Evolutionary conservation across 164 flowering plant species (phyloP).

Genomic region (Buxus sempervirens): DNA sequence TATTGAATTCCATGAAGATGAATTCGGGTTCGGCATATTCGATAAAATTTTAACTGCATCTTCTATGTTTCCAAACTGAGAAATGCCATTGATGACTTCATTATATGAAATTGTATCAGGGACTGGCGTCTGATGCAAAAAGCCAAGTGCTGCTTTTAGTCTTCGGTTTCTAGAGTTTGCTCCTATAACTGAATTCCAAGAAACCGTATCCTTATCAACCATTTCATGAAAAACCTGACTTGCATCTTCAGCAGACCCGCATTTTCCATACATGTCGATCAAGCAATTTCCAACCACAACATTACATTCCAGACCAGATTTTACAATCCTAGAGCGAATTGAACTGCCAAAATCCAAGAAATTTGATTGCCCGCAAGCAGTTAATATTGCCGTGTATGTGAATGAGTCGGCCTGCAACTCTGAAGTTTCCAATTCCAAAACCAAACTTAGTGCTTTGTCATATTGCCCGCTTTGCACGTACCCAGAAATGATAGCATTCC

Average conservation of each 20-base stretch:
- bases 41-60: constrained; percentile 40
- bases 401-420: constrained; percentile 32
- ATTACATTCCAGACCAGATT: constrained; percentile 35
- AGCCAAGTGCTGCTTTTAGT: constrained; percentile 35
- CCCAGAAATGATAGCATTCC: constrained; percentile 69
- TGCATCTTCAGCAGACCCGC: constrained; percentile 44
- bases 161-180: constrained; percentile 47
- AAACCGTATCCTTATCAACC: constrained; percentile 39
- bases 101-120: constrained; percentile 68
- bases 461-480: constrained; percentile 41
- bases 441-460: constrained; percentile 33
- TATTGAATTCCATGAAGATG: constrained; percentile 77
- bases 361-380: constrained; percentile 44
- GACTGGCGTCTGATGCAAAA: constrained; percentile 43
- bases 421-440: constrained; percentile 39
- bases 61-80: constrained; percentile 52
- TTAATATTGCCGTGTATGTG: constrained; percentile 48
- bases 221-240: constrained; percentile 33
- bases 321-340: constrained; percentile 49
- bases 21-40: constrained; percentile 47
- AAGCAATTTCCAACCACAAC: constrained; percentile 49
- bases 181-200: constrained; percentile 68
- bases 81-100: constrained; percentile 52
- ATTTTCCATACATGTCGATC: constrained; percentile 21
- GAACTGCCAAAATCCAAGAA: constrained; percentile 35